Conservation (phyloP, 2,329 filamentous ascomycete genomes). For the Aspergillus luchuensis region DNA sequence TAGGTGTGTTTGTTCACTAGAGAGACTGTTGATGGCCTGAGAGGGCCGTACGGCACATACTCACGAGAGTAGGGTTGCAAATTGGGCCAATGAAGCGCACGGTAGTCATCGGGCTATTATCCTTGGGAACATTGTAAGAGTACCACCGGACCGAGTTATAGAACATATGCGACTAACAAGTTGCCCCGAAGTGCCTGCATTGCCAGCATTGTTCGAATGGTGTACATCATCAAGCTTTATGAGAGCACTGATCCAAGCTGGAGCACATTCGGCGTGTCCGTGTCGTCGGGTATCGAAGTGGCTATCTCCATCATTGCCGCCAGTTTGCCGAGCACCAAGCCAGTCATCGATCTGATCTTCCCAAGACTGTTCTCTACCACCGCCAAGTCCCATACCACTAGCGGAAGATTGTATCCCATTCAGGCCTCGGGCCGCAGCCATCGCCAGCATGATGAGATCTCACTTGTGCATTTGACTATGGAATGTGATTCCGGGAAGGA, state of each 20-base stretch:
- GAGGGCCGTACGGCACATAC: background rate
- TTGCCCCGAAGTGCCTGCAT: conserved; percentile 14
- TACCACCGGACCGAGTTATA: no score
- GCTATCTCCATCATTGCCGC: conserved; percentile 7
- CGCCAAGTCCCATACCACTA: background rate
- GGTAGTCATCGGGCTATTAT: conserved; percentile 2
- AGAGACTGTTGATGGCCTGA: no score
- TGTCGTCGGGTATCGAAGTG: conserved; percentile 13
- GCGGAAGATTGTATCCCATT: background rate
- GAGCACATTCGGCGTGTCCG: conserved; percentile 14
- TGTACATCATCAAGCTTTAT: conserved; percentile 17
- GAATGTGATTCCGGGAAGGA: background rate
- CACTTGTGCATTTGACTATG: background rate
- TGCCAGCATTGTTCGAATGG: conserved; percentile 15
- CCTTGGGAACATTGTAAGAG: conserved; percentile 6
- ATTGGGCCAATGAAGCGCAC: background rate
- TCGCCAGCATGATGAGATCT: background rate
- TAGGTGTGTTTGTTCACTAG: background rate
- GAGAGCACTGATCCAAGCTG: conserved; percentile 13
- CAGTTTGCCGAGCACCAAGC: conserved; percentile 3
- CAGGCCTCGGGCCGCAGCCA: background rate
- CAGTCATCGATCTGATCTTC: background rate
- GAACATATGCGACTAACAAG: background rate
- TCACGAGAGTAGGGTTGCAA: background rate
- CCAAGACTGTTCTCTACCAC: background rate